Conservation (phyloP, 169 alveolate genomes). For the Sarcocystis neurona region DNA sequence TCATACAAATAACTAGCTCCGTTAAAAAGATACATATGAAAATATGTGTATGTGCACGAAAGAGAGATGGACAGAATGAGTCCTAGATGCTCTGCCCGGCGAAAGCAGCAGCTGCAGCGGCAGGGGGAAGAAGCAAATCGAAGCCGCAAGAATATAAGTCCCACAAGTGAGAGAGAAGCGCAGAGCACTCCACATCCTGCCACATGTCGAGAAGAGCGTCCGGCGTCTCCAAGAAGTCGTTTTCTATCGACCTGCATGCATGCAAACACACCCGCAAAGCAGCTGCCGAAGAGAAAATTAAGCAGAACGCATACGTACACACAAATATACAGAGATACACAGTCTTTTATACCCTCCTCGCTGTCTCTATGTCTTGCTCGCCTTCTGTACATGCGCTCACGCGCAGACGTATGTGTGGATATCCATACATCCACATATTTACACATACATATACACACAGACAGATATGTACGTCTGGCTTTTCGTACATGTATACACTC, state of each 20-base stretch:
- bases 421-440: too few species aligned
- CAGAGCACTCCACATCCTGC: conserved; percentile 7
- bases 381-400: too few species aligned
- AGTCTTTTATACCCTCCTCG: neutral
- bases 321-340: neutral
- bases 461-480: too few species aligned
- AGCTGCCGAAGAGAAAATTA: neutral
- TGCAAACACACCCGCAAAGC: neutral
- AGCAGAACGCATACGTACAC: neutral
- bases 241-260: conserved; percentile 2
- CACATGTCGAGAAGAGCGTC: conserved; percentile 48
- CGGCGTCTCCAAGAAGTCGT: conserved; percentile 24
- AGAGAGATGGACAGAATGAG: too few species aligned
- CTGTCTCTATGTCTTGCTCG: neutral
- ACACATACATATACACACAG: too few species aligned
- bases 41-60: too few species aligned
- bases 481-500: too few species aligned
- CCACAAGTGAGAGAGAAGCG: conserved; percentile 42
- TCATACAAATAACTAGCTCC: too few species aligned
- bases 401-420: too few species aligned
- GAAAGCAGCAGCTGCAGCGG: neutral
- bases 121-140: conserved; percentile 43
- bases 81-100: too few species aligned
- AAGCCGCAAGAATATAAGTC: conserved; percentile 44
- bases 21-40: too few species aligned